phyloP scores from a whole-genome alignment of 2,329 filamentous ascomycete species.

The Epichloe baconii region DNA sequence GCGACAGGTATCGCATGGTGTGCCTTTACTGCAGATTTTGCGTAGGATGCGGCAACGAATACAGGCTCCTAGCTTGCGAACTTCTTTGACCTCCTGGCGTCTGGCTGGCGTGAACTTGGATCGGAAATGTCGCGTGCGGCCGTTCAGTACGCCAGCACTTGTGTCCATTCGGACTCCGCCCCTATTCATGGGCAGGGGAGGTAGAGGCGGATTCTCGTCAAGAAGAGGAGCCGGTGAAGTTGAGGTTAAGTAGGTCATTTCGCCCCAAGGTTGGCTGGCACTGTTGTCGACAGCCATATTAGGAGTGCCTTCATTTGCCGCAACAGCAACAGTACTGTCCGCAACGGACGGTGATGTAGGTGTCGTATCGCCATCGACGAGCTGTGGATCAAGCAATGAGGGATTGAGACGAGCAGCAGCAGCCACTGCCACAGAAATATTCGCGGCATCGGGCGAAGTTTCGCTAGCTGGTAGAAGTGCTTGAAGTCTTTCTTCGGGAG shows the following conservation, averaged over 20 bases:
- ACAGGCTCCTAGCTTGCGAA: slow-evolving; percentile 52
- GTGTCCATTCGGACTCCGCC: slow-evolving; percentile 45
- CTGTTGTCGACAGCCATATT: slow-evolving; percentile 13
- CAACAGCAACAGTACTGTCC: slow-evolving; percentile 9
- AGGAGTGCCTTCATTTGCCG: slow-evolving; percentile 11
- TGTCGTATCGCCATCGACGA: slow-evolving; percentile 20
- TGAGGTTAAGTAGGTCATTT: slow-evolving; percentile 36
- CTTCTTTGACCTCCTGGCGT: slow-evolving; percentile 52
- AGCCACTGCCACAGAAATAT: slow-evolving; percentile 42
- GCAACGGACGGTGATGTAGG: slow-evolving; percentile 17
- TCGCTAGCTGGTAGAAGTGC: slow-evolving; percentile 27
- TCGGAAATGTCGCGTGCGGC: slow-evolving; percentile 38
- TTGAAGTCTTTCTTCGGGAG: slow-evolving; percentile 37
- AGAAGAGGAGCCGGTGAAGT: slow-evolving; percentile 19
- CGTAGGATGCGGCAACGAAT: slow-evolving; percentile 52
- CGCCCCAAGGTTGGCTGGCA: slow-evolving; percentile 35
- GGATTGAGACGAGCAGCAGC: slow-evolving; percentile 42
- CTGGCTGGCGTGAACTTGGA: slow-evolving; percentile 43
- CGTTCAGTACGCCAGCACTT: slow-evolving; percentile 28
- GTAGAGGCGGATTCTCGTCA: slow-evolving; percentile 17
- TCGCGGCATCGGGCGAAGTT: slow-evolving; percentile 30
- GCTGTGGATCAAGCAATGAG: slow-evolving; percentile 40
- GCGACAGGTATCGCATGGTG: slow-evolving; percentile 49
- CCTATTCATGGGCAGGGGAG: slow-evolving; percentile 18
- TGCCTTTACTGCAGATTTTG: slow-evolving; percentile 53